Base-by-base conservation (phyloP, 1,284 basidiomycete species). In the Inonotus hispidus region DNA sequence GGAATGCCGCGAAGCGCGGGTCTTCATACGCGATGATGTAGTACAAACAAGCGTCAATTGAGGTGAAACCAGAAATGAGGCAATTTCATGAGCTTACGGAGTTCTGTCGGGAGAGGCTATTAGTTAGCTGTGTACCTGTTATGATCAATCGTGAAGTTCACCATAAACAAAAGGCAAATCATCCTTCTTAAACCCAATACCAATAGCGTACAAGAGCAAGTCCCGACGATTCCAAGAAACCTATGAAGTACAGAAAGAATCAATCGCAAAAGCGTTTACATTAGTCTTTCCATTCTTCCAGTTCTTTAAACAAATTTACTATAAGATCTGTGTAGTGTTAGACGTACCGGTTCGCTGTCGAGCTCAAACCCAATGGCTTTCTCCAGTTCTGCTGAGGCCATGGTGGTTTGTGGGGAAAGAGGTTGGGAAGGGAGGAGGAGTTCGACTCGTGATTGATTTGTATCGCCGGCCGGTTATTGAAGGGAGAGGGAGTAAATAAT, bases 151-250 rank as follows among this genome's bases (percentile, higher is more conserved):
- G 41, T 19, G 25, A 27, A 27, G 16, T 10, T 50, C 62, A 87
- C 86, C 87, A 69, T 89, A 89, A 27, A 84, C 75, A 54, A 86
- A 76, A 1, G 76, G 71, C 57, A 80, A 77, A 59, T 89, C 87
- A 58, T 84, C 77, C 43, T 78, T 74, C 72, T 87, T 87, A n/a
- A 87, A 85, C 19, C 87, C 87, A 54, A 89, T 82, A 7, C 87
- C 87, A 32, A 82, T 73, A 10, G 87, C 84, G 66, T 90, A 89
- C 1, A 82, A 75, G 58, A 89, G 72, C 25, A 88, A 71, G 70
- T 90, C 87, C 45, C 86, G 79, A 71, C 83, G 83, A 71, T 85
- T 87, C 87, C 87, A 90, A 2, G 79, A 71, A 25, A 87, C 86
- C 87, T 89, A 64, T 4, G 13, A 25, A 49, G 10, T 5, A 53